Evolutionary conservation across 345 rosid genomes (phyloP), one percentile per base, ranked within the genome.

Genomic region (Salix arbutifolia): DNA sequence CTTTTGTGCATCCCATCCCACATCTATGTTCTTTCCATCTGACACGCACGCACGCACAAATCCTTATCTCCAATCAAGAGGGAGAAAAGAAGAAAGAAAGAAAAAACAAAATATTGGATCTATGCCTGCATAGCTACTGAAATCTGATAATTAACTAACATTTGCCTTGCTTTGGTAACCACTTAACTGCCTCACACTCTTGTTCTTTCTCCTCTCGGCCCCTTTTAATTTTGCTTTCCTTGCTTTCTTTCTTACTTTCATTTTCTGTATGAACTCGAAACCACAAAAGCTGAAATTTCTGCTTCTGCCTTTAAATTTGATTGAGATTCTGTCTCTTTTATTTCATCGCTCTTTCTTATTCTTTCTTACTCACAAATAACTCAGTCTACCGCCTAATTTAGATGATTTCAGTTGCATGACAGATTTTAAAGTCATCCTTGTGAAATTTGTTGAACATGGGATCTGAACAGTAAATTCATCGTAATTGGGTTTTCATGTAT

Each of bases 401-500:
- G 50, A 77, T 71, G 69, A 74, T 42, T 66, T 73, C 30, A 70
- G 76, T 64, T 85, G 81, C 83, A 83, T 76, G 70, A 83, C 40
- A 25, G 65, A 56, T 33, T 69, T 23, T 65, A 72, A 69, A 70
- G 70, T 35, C 33, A 53, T 26, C 73, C 75, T 65, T 77, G 28
- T 77, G 69, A 72, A 70, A 76, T 73, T 56, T 16, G 68, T 42
- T 77, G 70, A 76, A 65, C 66, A 50, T 81, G 82, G 76, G 83
- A 82, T 80, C 83, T 80, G 84, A 76, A 66, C 42, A 78, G 74
- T 80, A 87, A 78, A 76, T 72, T 82, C 77, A 75, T 69, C 76
- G 76, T 23, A 81, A 23, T 40, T 64, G 38, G 70, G 13, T 37
- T 5, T 38, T 25, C 70, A 65, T 31, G 16, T 56, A 8, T 72